Base-by-base conservation (phyloP, 1,284 basidiomycete species). In the Naganishia liquefaciens region DNA sequence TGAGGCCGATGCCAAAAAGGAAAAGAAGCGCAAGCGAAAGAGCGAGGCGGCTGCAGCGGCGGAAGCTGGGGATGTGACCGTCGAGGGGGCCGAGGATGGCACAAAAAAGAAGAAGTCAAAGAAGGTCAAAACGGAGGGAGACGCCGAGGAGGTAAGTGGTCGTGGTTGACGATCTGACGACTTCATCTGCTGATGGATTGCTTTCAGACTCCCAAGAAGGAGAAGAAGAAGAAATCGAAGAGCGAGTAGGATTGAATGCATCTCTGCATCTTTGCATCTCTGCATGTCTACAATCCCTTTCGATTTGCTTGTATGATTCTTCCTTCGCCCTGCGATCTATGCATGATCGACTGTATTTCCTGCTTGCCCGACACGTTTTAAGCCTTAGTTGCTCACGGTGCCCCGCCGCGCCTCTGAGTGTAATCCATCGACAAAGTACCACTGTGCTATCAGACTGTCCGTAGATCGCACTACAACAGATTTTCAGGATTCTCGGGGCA, bases 111-210 rank as follows among this genome's bases (percentile, higher is more conserved):
- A 76, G 71, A 80, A 80, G 71, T 79, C 78, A 65, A 70, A 83
- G 82, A 82, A 80, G 64, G 84, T 82, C 68, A 81, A 78, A 43
- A 64, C 66, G 7, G 81, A 83, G 64, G 85, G 87, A 60, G 87
- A 86, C 11, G 86, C 33, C 10, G 33, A 37, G 33, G 33, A 86
- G 67, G 86, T 84, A 46, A 80, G 81, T 66, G 87, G 86, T 70
- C n/a, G n/a, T n/a, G n/a, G 82, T 84, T 46, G 23, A 40, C 0
- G 2, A 15, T 33, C 17, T 40, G 25, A 23, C 11, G 39, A n/a
- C 49, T 11, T 15, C 40, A 42, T 30, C 17, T 30, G 17, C 40
- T 39, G 19, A 72, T 72, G n/a, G 21, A 27, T n/a, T 52, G 30
- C 44, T 23, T 37, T 9, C 17, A 66, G 62, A 66, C 66, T 19